Evolutionary conservation across 306 rosid genomes (phyloP).

Genomic region (Sicyos baderoa): DNA sequence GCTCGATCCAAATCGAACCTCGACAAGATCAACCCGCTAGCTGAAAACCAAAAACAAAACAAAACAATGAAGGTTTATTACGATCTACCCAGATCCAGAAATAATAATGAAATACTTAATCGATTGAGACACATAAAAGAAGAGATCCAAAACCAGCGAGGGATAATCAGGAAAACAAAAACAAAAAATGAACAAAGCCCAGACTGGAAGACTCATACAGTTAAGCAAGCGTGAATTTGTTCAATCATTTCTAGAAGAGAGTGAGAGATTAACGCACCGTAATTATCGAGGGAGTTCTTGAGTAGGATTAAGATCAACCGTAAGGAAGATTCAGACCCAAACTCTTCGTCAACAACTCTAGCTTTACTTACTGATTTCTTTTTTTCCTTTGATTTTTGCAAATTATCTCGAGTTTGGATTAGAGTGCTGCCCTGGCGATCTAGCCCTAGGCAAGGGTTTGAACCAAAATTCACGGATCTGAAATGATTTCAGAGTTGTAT

Average conservation of each 20-base stretch:
- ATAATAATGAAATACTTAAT: background rate
- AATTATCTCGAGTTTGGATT: background rate
- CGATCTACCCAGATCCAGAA: slow-evolving; percentile 21
- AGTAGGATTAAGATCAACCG: slow-evolving; percentile 11
- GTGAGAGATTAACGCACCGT: slow-evolving; percentile 19
- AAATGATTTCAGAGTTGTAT: slow-evolving; percentile 23
- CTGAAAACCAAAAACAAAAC: slow-evolving; percentile 23
- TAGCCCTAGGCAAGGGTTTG: slow-evolving; percentile 20
- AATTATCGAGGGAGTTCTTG: background rate
- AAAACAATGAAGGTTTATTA: slow-evolving; percentile 26
- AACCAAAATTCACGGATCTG: slow-evolving; percentile 31
- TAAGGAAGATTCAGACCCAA: background rate
- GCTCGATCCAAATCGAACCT: slow-evolving; percentile 31
- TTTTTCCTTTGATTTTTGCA: background rate
- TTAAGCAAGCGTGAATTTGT: background rate
- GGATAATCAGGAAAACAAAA: too few species aligned
- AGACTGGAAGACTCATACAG: background rate
- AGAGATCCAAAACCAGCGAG: background rate
- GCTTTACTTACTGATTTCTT: background rate
- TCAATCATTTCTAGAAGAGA: background rate
- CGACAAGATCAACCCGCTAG: slow-evolving; percentile 14
- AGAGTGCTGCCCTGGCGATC: slow-evolving; percentile 17
- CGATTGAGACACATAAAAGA: background rate
- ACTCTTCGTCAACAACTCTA: background rate
- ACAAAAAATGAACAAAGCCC: background rate